Percentiles rank a stretch among this genome's conserved stretches.
phyloP scores from a whole-genome alignment of 1,284 basidiomycete genomes.

The Puccinia coronata region DNA sequence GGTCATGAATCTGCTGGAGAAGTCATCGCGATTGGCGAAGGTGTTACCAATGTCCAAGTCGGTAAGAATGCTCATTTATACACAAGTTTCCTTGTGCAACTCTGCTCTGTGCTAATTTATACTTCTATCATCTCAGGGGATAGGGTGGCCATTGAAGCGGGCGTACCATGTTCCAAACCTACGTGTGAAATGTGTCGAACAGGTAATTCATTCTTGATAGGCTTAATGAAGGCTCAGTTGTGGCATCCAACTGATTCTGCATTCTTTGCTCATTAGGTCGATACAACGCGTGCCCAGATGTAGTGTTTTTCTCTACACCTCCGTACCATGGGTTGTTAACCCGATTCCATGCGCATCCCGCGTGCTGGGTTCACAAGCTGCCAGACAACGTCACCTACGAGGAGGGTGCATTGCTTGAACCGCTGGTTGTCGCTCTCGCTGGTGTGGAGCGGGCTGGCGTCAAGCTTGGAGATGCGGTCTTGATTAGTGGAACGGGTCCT shows the following conservation, averaged over 20 bases:
- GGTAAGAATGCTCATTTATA: neutral
- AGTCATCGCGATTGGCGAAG: constrained; percentile 56
- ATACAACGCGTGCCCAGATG: constrained; percentile 46
- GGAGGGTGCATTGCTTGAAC: constrained; percentile 64
- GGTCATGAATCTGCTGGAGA: constrained; percentile 57
- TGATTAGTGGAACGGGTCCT: constrained; percentile 63
- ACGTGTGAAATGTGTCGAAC: constrained; percentile 47
- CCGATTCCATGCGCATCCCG: constrained; percentile 63
- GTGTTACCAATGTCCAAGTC: constrained; percentile 54
- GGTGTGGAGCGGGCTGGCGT: constrained; percentile 63
- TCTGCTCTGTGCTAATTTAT: neutral
- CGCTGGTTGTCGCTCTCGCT: constrained; percentile 63
- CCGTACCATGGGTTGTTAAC: constrained; percentile 57
- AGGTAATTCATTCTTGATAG: too few species aligned
- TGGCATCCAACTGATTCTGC: too few species aligned
- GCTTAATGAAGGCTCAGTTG: neutral
- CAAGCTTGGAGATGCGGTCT: constrained; percentile 61
- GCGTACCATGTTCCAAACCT: constrained; percentile 50
- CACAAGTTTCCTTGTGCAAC: too few species aligned
- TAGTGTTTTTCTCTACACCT: constrained; percentile 57
- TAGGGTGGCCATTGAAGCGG: constrained; percentile 57
- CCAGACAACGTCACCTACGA: constrained; percentile 62
- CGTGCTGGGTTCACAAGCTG: constrained; percentile 64
- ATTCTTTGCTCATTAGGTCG: neutral
- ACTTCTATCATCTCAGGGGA: constrained; percentile 51